A percentile compares a stretch with the other conserved stretches of the same genome.
phyloP scores from a whole-genome alignment of 148 eudicot species.

The Rhododendron mucronatum region DNA sequence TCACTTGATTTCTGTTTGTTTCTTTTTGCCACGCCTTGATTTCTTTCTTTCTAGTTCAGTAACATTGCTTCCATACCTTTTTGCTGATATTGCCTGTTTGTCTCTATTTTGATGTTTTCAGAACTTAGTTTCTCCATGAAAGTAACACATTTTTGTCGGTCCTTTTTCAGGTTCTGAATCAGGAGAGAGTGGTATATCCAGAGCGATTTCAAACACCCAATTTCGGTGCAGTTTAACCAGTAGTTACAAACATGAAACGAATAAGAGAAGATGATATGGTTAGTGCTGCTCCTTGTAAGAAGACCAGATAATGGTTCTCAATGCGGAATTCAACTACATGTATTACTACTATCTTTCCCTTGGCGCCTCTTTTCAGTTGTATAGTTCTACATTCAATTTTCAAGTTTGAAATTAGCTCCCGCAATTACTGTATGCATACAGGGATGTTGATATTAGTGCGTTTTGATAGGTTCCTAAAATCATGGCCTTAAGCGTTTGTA shows the following conservation, averaged over 20 bases:
- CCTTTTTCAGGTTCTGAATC: constrained; percentile 21
- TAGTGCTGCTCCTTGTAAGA: constrained; percentile 31
- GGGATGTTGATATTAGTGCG: background rate
- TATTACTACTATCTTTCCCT: background rate
- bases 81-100: background rate
- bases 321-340: background rate
- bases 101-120: background rate
- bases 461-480: background rate
- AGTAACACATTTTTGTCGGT: background rate
- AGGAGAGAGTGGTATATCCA: constrained; percentile 8
- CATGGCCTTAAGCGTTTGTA: background rate
- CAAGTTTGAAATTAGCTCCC: background rate
- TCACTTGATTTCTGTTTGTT: background rate
- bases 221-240: constrained; percentile 26
- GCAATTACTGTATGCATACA: background rate
- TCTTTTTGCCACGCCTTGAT: background rate
- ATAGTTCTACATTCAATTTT: background rate
- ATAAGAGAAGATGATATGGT: constrained; percentile 38
- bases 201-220: constrained; percentile 1
- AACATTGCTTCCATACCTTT: background rate
- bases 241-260: constrained; percentile 30
- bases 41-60: background rate
- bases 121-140: background rate
- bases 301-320: background rate
- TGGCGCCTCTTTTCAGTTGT: background rate